These are phyloP conservation scores for Tetrapisispora taiwanensis DNA, from an alignment of 805 yeast genomes.

Conservation along the genomic window DNA sequence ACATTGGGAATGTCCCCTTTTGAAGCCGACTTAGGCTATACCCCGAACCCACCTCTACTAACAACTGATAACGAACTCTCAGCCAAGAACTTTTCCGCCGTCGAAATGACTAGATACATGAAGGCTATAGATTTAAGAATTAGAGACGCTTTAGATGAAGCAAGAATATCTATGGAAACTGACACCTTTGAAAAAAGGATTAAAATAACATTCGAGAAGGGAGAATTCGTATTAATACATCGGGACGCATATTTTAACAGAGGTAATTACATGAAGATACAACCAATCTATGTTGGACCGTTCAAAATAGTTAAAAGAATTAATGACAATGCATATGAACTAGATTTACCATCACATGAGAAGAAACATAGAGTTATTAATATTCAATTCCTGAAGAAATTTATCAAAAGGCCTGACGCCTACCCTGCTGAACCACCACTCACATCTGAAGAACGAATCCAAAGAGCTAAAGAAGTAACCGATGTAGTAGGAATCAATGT, in stretches of 20 bases:
- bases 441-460: neutral
- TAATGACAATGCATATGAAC: slow-evolving; percentile 3
- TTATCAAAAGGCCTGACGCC: neutral
- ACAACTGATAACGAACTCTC: neutral
- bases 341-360: slow-evolving; percentile 3
- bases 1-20: slow-evolving; percentile 1
- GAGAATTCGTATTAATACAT: slow-evolving; percentile 4
- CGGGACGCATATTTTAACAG: slow-evolving; percentile 4
- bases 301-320: slow-evolving; percentile 3
- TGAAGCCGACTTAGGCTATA: slow-evolving; percentile 5
- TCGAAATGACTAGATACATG: slow-evolving; percentile 1
- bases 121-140: neutral
- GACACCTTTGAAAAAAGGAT: neutral
- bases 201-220: neutral
- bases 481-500: too few relatives aligned
- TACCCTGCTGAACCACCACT: neutral
- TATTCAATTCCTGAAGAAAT: slow-evolving; percentile 1
- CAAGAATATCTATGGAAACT: slow-evolving; percentile 1
- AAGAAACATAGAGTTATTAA: slow-evolving; percentile 6
- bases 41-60: slow-evolving; percentile 5
- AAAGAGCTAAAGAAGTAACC: too few relatives aligned
- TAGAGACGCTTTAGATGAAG: slow-evolving; percentile 1
- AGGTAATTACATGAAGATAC: slow-evolving; percentile 3
- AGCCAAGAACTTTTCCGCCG: neutral
- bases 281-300: slow-evolving; percentile 7